Percentiles rank a stretch among this genome's conserved stretches.
Conservation (phyloP, 495 filamentous ascomycete genomes). For the Ascodesmis nigricans region DNA sequence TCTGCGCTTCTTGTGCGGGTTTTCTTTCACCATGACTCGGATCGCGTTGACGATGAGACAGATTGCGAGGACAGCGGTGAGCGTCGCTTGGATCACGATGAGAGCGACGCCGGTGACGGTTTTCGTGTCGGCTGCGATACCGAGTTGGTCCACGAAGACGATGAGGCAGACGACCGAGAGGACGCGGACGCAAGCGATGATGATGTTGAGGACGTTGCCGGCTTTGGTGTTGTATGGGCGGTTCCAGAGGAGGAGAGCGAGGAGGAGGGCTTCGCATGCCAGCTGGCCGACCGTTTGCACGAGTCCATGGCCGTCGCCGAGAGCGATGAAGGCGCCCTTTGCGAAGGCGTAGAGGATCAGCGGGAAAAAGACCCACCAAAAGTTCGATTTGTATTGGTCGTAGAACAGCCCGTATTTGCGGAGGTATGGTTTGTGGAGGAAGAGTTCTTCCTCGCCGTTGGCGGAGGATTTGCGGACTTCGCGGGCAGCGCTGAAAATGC, state of each 20-base stretch:
- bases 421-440: conserved; percentile 79
- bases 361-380: conserved; percentile 94
- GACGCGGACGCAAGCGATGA: conserved; percentile 85
- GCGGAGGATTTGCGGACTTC: conserved; percentile 43
- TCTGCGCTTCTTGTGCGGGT: conserved; percentile 62
- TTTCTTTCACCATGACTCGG: conserved; percentile 57
- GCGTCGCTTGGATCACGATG: conserved; percentile 65
- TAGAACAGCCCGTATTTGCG: conserved; percentile 94
- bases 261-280: conserved; percentile 45
- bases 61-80: conserved; percentile 69
- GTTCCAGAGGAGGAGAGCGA: conserved; percentile 54
- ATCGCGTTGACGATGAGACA: conserved; percentile 79
- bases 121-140: conserved; percentile 81
- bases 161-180: conserved; percentile 74
- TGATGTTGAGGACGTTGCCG: conserved; percentile 79
- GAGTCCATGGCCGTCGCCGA: conserved; percentile 67
- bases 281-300: conserved; percentile 58
- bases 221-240: conserved; percentile 69
- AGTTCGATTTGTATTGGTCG: conserved; percentile 74
- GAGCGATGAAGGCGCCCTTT: conserved; percentile 73
- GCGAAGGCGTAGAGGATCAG: conserved; percentile 80
- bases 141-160: conserved; percentile 83
- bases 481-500: conserved; percentile 58
- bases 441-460: conserved; percentile 29
- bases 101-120: conserved; percentile 70